A percentile compares a stretch with the other conserved stretches of the same genome.
Conservation (phyloP, 2,329 filamentous ascomycete genomes). For the Paecilomyces dactylethromorphus region DNA sequence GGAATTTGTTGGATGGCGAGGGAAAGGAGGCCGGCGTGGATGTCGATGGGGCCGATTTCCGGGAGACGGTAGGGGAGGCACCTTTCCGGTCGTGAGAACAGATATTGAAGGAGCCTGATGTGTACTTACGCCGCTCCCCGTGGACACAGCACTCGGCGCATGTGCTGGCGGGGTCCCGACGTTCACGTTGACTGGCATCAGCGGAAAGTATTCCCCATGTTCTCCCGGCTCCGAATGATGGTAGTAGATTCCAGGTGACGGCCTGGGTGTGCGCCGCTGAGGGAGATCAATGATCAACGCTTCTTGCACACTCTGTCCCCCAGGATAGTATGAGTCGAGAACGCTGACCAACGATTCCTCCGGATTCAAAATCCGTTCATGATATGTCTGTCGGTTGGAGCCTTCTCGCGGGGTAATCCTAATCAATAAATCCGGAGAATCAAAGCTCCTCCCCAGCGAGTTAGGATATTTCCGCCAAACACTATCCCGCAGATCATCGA, state of each 20-base stretch:
- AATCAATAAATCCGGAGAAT: constrained; percentile 81
- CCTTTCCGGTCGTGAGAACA: constrained; percentile 71
- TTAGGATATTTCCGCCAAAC: constrained; percentile 92
- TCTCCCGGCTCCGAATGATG: constrained; percentile 59
- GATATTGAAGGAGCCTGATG: constrained; percentile 62
- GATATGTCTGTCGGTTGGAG: constrained; percentile 35
- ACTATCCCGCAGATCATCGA: constrained; percentile 89
- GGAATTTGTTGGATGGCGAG: constrained; percentile 71
- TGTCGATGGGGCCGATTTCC: constrained; percentile 56
- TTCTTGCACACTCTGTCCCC: constrained; percentile 81
- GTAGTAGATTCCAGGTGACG: constrained; percentile 61
- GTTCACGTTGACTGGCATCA: constrained; percentile 48
- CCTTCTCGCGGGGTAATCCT: constrained; percentile 66
- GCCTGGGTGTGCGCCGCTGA: constrained; percentile 65
- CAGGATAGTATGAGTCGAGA: constrained; percentile 76
- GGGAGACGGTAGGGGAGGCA: constrained; percentile 75
- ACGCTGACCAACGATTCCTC: constrained; percentile 77
- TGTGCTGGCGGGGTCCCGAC: constrained; percentile 35
- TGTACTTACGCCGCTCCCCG: constrained; percentile 34
- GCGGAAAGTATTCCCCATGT: constrained; percentile 76
- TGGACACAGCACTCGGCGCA: constrained; percentile 32
- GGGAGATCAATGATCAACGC: constrained; percentile 88
- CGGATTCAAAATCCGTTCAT: constrained; percentile 68
- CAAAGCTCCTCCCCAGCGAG: constrained; percentile 79
- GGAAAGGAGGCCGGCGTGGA: constrained; percentile 52